These are phyloP conservation scores for Kodamaea arcana DNA, from an alignment of 1,139 yeast species.

Conservation along the genomic window DNA sequence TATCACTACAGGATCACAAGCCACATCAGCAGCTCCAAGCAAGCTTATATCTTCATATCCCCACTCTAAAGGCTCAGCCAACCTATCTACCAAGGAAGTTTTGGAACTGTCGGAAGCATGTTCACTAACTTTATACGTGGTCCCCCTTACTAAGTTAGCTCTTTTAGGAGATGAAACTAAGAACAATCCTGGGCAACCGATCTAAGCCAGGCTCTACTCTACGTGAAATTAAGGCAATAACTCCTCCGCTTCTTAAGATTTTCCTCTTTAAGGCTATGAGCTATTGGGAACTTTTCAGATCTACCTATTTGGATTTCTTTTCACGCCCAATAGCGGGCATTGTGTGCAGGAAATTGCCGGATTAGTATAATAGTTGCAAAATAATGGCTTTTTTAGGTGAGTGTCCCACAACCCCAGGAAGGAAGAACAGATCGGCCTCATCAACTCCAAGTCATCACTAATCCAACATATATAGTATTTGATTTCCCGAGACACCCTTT, in stretches of 20 bases:
- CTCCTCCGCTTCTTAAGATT: background rate
- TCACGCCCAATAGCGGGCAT: background rate
- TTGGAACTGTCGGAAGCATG: too few relatives aligned
- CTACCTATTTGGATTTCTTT: background rate
- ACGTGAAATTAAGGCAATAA: background rate
- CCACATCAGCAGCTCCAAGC: too few relatives aligned
- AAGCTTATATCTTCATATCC: too few relatives aligned
- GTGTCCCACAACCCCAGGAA: background rate
- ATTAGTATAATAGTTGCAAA: background rate
- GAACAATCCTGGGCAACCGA: background rate
- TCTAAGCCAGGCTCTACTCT: background rate
- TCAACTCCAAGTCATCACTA: slow-evolving; percentile 4
- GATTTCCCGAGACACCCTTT: slow-evolving; percentile 1
- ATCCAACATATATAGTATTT: slow-evolving; percentile 1
- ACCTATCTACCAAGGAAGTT: too few relatives aligned
- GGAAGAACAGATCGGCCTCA: background rate
- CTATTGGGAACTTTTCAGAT: background rate
- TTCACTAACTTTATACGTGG: too few relatives aligned
- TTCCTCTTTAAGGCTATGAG: background rate
- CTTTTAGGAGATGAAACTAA: background rate
- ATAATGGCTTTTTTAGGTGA: background rate
- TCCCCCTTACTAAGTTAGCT: too few relatives aligned
- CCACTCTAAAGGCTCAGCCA: too few relatives aligned
- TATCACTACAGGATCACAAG: too few relatives aligned
- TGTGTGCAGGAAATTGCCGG: background rate